Base-by-base conservation (phyloP, 116 monocot species). In the Cymodocea nodosa region DNA sequence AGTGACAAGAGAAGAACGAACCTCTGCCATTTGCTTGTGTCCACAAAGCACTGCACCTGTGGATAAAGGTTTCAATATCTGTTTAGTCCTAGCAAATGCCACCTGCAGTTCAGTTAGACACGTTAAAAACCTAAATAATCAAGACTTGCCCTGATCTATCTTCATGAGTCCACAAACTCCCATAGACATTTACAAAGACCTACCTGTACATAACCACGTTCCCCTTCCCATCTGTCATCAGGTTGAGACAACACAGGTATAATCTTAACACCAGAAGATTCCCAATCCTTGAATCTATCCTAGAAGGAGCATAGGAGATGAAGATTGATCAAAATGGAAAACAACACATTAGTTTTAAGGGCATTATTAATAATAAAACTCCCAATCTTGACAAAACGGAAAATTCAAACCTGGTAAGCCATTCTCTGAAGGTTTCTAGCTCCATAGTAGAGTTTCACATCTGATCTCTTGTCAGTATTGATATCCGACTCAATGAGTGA, bases 41-140 rank as follows among this genome's bases (percentile, higher is more conserved):
- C 98, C 92, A 74, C 98, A 98, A 1, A 98, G 82, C 40, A 98
- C 89, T 23, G 82, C 98, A 59, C 92, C 98, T 50, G 92, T 89
- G 10, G 79, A 89, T 52, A 69, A 82, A 61, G 89, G 78, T 61
- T 86, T 76, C 44, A 71, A 34, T 50, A 88, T 75, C 66, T 91
- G 74, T 61, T 98, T 89, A 23, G 71, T 71, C 74, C 73, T 84
- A 18, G 73, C 63, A 75, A 92, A 98, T 52, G 75, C 92, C 65
- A 73, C 72, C 98, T 98, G 77, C 51, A 78, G 74, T 59, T 48
- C 23, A 50, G 49, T 49, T 34, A 60, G 15, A 15, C 11, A 12
- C 18, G 15, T 35, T 1, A 37, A 37, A 62, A 44, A 5, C 62
- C 18, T 22, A 51, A 23, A 51, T 11, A 50, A 51, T 49, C n/a